Base-by-base conservation (phyloP, 108 stramenopile genomes). In the Skeletonema marinoi region DNA sequence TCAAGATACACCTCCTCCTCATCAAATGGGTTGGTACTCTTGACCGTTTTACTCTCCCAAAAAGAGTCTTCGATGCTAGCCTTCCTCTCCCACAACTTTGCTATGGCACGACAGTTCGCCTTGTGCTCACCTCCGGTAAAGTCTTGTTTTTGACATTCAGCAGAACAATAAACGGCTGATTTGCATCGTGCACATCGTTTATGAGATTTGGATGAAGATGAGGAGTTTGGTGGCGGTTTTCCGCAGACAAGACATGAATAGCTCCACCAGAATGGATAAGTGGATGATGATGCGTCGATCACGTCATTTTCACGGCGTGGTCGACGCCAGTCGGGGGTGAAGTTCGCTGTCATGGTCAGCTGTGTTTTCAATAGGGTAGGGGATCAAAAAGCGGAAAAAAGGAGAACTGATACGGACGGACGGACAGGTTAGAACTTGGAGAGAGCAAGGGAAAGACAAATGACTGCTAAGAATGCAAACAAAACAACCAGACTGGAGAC, bases 181-280 rank as follows among this genome's bases (percentile, higher is more conserved):
- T 67, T 60, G 32, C 81, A 82, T 25, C 81, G 66, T 29, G 59
- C 31, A 72, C 81, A 82, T 54, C 78, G 71, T 36, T 74, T 82
- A 54, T 60, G 67, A 12, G 67, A 25, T 6, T 48, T 54, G 2
- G 42, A 51, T 33, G 73, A 33, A 41, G 39, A 41, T 41, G 39
- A 41, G 39, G 10, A 0, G 9, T 9, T 41, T 35, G 65, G 6
- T 17, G 78, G 48, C 29, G 41, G 21, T n/a, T 48, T 68, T 60
- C 78, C 73, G 59, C 81, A 82, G 2, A 77, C 78, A 14, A 82
- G 77, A 66, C 81, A 82, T 4, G 75, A 58, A 31, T 78, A 82
- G 8, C 48, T 21, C n/a, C 38, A 62, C 81, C 75, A 78, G 19
- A 64, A 77, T 30, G 78, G 63, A 29, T 39, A 4, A 17, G 32